Conservation (phyloP, 495 filamentous ascomycete genomes). For the Usnea hakonensis region DNA sequence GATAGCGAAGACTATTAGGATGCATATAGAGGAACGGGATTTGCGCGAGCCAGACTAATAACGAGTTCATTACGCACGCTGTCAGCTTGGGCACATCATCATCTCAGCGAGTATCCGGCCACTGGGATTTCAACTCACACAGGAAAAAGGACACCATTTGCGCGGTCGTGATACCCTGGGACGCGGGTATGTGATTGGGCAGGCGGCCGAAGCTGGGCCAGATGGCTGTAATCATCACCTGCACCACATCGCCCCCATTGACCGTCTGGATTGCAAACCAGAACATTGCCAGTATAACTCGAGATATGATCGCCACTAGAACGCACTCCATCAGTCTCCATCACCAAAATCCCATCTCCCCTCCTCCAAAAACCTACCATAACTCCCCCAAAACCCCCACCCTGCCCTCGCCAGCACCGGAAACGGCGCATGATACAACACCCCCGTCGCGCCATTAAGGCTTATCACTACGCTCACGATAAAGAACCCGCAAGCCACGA, state of each 20-base stretch:
- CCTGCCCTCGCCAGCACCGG: conserved; percentile 57
- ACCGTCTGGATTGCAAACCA: conserved; percentile 66
- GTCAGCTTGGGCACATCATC: not conserved
- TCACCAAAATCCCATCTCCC: not conserved
- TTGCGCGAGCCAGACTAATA: conserved; percentile 34
- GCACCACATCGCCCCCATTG: conserved; percentile 57
- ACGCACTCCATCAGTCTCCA: not conserved
- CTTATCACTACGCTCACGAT: conserved; percentile 56
- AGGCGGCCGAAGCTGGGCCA: conserved; percentile 54
- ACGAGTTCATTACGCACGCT: not conserved
- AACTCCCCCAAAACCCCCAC: conserved; percentile 64
- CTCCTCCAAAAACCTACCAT: conserved; percentile 24
- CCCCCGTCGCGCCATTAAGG: conserved; percentile 55
- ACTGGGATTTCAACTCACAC: conserved; percentile 31
- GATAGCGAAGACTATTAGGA: conserved; percentile 39
- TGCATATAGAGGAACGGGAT: conserved; percentile 42
- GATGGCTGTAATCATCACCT: conserved; percentile 61
- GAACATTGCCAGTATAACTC: conserved; percentile 61
- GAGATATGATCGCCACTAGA: conserved; percentile 52
- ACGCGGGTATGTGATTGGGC: conserved; percentile 46
- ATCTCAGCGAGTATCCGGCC: not conserved
- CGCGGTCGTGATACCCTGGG: conserved; percentile 55
- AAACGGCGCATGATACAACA: conserved; percentile 58
- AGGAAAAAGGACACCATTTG: conserved; percentile 59
- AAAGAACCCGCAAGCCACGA: conserved; percentile 54